Evolutionary conservation across 2,329 filamentous ascomycete genomes (phyloP), one percentile per base, ranked within the genome.

Genomic region (Colletotrichum sp.): DNA sequence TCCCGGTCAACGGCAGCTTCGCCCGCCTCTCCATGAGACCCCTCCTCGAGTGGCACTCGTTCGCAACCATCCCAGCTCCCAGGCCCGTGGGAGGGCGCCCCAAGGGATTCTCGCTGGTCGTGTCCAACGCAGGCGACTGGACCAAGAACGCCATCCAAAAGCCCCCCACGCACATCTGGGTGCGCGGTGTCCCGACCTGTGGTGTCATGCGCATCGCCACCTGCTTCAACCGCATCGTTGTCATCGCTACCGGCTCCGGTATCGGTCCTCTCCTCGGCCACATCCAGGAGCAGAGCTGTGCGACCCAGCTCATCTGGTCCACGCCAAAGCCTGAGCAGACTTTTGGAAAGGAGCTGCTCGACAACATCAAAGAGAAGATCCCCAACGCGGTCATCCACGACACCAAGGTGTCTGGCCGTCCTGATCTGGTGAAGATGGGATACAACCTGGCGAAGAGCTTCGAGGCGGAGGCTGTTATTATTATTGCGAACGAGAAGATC

Each of bases 101-200:
- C 3, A 82, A 86, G 71, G 92, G 90, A 13, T 95, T 93, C 84
- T 94, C 93, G 0, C 86, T 94, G 32, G 86, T 96, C 30, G 88
- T 95, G 21, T 94, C 93, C 67, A 93, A 93, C 78, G 93, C 93
- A 3, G 94, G 94, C n/a, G 93, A 96, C 84, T 96, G 94, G 94
- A 96, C 94, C 2, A 86, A 86, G 28, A 86, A 87, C 32, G 89
- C 91, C 71, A 95, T 96, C 83, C 84, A 88, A 55, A 87, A 89
- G 63, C 91, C 91, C 2, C 93, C 93, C 2, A 88, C 85, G 0
- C 84, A 89, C 63, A 84, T 95, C 57, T 95, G 93, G 92, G 91
- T 93, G 10, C 90, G 93, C 52, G 93, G 94, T 9, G 87, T 92
- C 0, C 92, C 93, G 1, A 89, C 92, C 3, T 91, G 89, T 74